A percentile compares a stretch with the other conserved stretches of the same genome.
Conservation (phyloP, 1,139 yeast genomes). For the Geotrichum histeridarum region DNA sequence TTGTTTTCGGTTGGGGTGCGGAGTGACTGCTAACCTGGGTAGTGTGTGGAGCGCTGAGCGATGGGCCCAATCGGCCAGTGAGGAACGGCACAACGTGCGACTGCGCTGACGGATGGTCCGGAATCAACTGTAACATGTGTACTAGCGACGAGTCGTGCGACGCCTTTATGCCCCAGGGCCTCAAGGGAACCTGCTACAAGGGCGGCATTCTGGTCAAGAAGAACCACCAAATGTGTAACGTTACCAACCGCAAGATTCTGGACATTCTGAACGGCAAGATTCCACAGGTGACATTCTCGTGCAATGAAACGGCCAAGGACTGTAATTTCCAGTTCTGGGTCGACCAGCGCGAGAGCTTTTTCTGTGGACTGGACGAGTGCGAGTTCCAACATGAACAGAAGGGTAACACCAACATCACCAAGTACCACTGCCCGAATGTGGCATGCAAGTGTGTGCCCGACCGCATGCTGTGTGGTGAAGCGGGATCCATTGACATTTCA, state of each 20-base stretch:
- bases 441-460: slow-evolving; percentile 86
- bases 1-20: neutral
- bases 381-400: slow-evolving; percentile 57
- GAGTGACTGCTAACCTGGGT: neutral
- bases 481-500: slow-evolving; percentile 89
- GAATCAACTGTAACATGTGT: slow-evolving; percentile 87
- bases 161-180: slow-evolving; percentile 79
- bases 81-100: slow-evolving; percentile 54
- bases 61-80: slow-evolving; percentile 58
- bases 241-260: slow-evolving; percentile 76
- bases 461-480: slow-evolving; percentile 87
- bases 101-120: slow-evolving; percentile 85
- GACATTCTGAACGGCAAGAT: slow-evolving; percentile 70
- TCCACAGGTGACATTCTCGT: slow-evolving; percentile 90
- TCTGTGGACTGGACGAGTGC: slow-evolving; percentile 74
- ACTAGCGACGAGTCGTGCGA: slow-evolving; percentile 69
- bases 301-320: slow-evolving; percentile 53
- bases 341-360: slow-evolving; percentile 81
- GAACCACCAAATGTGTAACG: slow-evolving; percentile 90
- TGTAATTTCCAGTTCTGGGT: slow-evolving; percentile 98
- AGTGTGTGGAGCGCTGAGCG: slow-evolving; percentile 75
- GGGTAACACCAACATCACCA: slow-evolving; percentile 55
- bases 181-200: slow-evolving; percentile 82
- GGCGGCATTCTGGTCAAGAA: slow-evolving; percentile 80
- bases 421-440: slow-evolving; percentile 70